Conservation (phyloP, 257 asterid species). For the Salvia rosmarinus region DNA sequence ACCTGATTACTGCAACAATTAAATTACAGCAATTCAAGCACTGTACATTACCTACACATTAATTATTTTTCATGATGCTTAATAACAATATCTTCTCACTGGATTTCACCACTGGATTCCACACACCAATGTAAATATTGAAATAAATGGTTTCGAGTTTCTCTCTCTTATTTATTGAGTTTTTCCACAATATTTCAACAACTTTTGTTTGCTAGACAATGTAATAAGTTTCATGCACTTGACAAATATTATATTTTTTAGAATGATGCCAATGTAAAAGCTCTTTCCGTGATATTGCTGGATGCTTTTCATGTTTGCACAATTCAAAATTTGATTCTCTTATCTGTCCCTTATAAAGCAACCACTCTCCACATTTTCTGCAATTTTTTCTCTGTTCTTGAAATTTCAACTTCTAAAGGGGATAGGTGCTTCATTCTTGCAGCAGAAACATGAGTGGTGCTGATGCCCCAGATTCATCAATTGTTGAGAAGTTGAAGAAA, state of each 20-base stretch:
- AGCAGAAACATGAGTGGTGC: conserved; percentile 1
- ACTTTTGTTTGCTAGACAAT: conserved; percentile 26
- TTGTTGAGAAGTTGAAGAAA: conserved; percentile 18
- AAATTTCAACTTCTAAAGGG: not conserved
- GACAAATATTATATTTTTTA: conserved; percentile 8
- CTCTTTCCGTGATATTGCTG: not conserved
- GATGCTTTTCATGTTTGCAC: conserved; percentile 25
- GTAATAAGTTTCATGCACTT: conserved; percentile 1
- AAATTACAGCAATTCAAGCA: not conserved
- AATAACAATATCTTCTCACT: conserved; percentile 8
- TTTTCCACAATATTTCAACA: conserved; percentile 23
- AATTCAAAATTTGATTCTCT: conserved; percentile 14
- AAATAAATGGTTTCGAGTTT: not conserved
- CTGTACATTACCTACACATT: conserved; percentile 17
- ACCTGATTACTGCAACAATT: not conserved
- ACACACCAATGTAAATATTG: conserved; percentile 14
- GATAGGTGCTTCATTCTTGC: conserved; percentile 18
- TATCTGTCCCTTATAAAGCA: conserved; percentile 15
- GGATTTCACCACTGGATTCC: conserved; percentile 25
- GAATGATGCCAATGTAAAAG: not conserved
- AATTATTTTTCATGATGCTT: not conserved
- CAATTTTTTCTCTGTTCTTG: conserved; percentile 6
- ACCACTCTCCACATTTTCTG: not conserved
- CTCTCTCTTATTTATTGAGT: conserved; percentile 26
- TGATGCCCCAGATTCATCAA: conserved; percentile 8